These are phyloP conservation scores for Iberis pinnata DNA, from an alignment of 345 rosid genomes.

Conservation along the genomic window DNA sequence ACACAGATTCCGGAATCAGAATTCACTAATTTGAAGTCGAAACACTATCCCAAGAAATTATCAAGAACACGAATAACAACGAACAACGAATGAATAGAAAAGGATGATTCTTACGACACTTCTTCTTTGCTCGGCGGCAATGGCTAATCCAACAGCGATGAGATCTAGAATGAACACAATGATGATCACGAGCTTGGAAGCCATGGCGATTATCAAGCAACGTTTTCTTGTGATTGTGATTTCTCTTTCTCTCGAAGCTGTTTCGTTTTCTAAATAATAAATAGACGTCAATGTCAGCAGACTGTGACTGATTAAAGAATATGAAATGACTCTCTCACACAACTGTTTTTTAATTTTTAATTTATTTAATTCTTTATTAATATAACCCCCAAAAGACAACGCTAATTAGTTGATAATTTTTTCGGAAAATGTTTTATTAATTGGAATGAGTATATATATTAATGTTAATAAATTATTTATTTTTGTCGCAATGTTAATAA, in stretches of 20 bases:
- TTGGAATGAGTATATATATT: too few relatives aligned
- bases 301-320: slow-evolving; percentile 21
- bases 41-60: background rate
- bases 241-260: slow-evolving; percentile 12
- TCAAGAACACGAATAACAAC: too few relatives aligned
- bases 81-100: too few relatives aligned
- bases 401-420: too few relatives aligned
- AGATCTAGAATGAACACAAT: slow-evolving; percentile 64
- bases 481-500: too few relatives aligned
- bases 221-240: background rate
- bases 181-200: slow-evolving; percentile 71
- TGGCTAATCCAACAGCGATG: slow-evolving; percentile 87
- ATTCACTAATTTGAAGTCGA: too few relatives aligned
- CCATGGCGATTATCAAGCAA: slow-evolving; percentile 39
- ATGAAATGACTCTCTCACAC: background rate
- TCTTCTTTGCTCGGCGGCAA: slow-evolving; percentile 97
- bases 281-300: slow-evolving; percentile 15
- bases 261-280: background rate
- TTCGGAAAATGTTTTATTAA: too few relatives aligned
- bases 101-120: slow-evolving; percentile 54
- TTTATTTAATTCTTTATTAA: too few relatives aligned
- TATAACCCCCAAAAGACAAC: too few relatives aligned
- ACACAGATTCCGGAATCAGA: too few relatives aligned
- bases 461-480: too few relatives aligned
- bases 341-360: too few relatives aligned